Conservation (phyloP, 116 monocot species). For the Papilionanthe hybrid region DNA sequence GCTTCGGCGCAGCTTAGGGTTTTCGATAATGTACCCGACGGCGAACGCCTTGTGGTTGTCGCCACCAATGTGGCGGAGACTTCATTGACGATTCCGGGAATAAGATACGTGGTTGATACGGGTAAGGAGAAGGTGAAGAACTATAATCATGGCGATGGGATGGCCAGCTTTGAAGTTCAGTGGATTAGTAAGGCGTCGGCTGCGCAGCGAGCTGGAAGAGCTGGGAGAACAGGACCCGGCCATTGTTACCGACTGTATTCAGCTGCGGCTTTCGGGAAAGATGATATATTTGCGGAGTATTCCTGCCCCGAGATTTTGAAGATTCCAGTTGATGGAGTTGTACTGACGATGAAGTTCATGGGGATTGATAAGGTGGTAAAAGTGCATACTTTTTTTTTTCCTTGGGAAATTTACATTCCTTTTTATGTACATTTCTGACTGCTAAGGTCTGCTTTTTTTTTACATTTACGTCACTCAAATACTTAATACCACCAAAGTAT, state of each 20-base stretch:
- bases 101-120: constrained; percentile 96
- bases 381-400: not conserved
- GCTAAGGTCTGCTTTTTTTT: too few relatives aligned
- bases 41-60: constrained; percentile 79
- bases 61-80: constrained; percentile 99
- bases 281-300: constrained; percentile 70
- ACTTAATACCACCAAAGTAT: too few relatives aligned
- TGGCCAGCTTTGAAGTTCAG: constrained; percentile 63
- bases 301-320: constrained; percentile 77
- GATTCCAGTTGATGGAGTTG: constrained; percentile 86
- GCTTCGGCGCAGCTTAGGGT: constrained; percentile 78
- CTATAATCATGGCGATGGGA: constrained; percentile 65
- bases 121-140: constrained; percentile 95
- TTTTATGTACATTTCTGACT: too few relatives aligned
- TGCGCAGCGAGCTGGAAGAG: constrained; percentile 85
- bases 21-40: constrained; percentile 66
- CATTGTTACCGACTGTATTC: constrained; percentile 94
- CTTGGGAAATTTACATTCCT: too few relatives aligned
- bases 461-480: too few relatives aligned
- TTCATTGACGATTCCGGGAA: constrained; percentile 93
- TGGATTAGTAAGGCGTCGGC: constrained; percentile 99
- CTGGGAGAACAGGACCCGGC: constrained; percentile 91
- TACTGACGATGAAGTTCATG: constrained; percentile 86
- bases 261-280: constrained; percentile 76
- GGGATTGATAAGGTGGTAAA: constrained; percentile 77